Conservation (phyloP, 495 filamentous ascomycete species). For the Margaritispora aquatica region DNA sequence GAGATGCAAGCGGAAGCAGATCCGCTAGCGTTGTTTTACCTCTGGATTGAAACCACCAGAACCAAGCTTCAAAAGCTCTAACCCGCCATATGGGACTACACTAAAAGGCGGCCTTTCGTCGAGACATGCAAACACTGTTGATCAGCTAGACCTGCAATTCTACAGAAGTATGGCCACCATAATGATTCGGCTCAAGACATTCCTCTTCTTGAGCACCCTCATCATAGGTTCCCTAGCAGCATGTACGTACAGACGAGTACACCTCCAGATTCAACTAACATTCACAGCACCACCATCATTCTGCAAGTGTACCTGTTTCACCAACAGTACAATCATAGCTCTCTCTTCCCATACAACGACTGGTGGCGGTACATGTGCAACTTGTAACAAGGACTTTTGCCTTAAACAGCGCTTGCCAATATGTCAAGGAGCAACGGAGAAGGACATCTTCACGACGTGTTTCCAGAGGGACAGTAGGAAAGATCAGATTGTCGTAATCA, state of each 20-base stretch:
- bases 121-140: too few relatives aligned
- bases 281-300: conserved; percentile 59
- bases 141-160: not conserved
- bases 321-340: conserved; percentile 84
- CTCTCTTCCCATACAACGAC: conserved; percentile 36
- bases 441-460: conserved; percentile 83
- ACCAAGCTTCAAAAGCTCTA: too few relatives aligned
- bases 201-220: conserved; percentile 17
- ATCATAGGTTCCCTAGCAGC: conserved; percentile 15
- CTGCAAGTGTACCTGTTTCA: conserved; percentile 97
- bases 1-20: not conserved
- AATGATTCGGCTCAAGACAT: conserved; percentile 8
- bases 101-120: too few relatives aligned
- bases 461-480: conserved; percentile 90
- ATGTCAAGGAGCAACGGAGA: conserved; percentile 78
- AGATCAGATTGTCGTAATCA: conserved; percentile 84
- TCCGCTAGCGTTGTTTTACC: not conserved
- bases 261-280: not conserved
- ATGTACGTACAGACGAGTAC: conserved; percentile 9
- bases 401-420: conserved; percentile 76
- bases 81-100: too few relatives aligned
- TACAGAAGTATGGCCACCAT: not conserved
- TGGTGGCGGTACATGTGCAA: conserved; percentile 51
- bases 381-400: conserved; percentile 91
- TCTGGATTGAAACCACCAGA: too few relatives aligned